Evolutionary conservation across 179 eudicot species (phyloP), one percentile per base, ranked within the genome.

Genomic region (Dionaea muscipula): DNA sequence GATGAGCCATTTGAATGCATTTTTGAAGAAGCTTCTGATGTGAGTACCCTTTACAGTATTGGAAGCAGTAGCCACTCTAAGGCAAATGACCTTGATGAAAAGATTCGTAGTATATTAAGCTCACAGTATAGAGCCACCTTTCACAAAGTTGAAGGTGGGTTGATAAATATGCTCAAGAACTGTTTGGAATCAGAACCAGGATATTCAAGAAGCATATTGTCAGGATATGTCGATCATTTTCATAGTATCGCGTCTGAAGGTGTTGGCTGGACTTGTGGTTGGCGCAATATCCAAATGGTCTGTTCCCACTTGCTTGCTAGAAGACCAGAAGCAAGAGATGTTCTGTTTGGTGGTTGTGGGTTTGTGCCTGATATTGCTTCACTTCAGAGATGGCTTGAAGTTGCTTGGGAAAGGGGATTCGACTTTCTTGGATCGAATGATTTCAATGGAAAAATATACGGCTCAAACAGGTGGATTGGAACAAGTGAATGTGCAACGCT

Each of bases 181-280:
- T 82, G 96, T 65, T 61, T 91, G 63, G 93, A 82, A 65, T 56
- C 40, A 17, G 98, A 91, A 37, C 26, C 68, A 40, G 72, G 40
- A 18, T 55, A 77, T 44, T 69, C 83, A 1, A 68, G 56, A 5
- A 70, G 75, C 64, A 48, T 91, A 25, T 41, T 91, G 22, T 84
- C 88, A 39, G 96, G 96, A 10, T 72, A 77, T 64, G 80, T 91
- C 46, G 94, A 91, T 70, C 98, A 87, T 75, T 82, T 72, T 51
- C 80, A 81, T 62, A 82, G 86, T 65, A 56, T 37, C 14, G 62
- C 35, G 24, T 70, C 78, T n/a, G 84, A 78, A 68, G 98, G 82
- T 62, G 52, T 56, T 57, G 94, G 96, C n/a, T 91, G 98, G 98
- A 95, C 95, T 39, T 91, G 98, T 67, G 98, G 98, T 20, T 91